Conservation (phyloP, 306 rosid species). For the Sophora flavescens region DNA sequence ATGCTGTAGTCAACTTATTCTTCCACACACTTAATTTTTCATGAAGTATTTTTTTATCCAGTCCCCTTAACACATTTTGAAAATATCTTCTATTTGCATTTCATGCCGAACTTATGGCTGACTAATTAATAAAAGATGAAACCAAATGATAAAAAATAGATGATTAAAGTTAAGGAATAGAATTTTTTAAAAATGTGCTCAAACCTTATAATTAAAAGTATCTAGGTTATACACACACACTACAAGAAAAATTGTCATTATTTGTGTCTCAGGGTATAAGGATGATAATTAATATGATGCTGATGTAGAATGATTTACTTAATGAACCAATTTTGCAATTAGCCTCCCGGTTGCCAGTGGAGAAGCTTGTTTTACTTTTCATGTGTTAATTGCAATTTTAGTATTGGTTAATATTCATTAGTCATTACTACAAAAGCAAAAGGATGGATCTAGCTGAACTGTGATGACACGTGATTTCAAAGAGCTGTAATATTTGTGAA, state of each 20-base stretch:
- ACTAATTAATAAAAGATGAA: not conserved
- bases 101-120: not conserved
- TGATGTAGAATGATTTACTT: constrained; percentile 4
- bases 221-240: no score
- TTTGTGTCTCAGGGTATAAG: not conserved
- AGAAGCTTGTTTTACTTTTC: constrained; percentile 13
- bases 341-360: not conserved
- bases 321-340: not conserved
- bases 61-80: not conserved
- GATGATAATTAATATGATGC: not conserved
- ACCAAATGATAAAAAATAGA: not conserved
- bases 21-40: constrained; percentile 3
- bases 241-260: no score
- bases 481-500: constrained; percentile 19
- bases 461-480: constrained; percentile 8
- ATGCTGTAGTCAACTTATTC: not conserved
- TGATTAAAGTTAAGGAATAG: constrained; percentile 1
- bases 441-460: constrained; percentile 23
- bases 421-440: not conserved
- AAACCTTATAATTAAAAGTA: not conserved
- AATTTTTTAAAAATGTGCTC: not conserved
- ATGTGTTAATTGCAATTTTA: not conserved
- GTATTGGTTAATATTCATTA: not conserved
- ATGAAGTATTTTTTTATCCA: not conserved
- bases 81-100: not conserved